Base-by-base conservation (phyloP, 495 filamentous ascomycete species). In the Recurvomyces mirabilis region DNA sequence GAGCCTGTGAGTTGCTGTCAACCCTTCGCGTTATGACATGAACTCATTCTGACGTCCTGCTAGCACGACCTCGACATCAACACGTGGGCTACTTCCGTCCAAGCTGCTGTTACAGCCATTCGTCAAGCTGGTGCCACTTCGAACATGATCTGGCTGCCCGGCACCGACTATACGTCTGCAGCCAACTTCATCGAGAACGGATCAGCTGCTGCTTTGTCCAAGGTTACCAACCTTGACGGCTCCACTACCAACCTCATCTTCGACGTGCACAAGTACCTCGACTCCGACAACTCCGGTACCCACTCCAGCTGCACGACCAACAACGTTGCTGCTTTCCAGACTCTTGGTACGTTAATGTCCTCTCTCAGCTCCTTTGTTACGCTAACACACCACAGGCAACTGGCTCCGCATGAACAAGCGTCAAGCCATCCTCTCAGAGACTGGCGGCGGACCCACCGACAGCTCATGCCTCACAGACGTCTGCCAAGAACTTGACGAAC, bases 91-190 rank as follows among this genome's bases (percentile, higher is more conserved):
- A 46, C 56, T 3, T 73, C 72, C 0, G 68, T 70, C 32, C 75
- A 79, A 54, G 64, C 66, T n/a, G 71, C 61, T 29, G 73, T 81
- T 1, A 72, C 68, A 1, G 74, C 73, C 6, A 79, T 81, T 46
- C 66, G 75, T 32, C 49, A 65, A 10, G 69, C 74, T 22, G 77
- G 75, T 14, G 75, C 74, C 3, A 68, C 63, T 13, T 51, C 50
- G 12, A 69, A 79, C 35, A 65, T 69, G 53, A 78, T 73, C 41
- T 49, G 68, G 9, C 51, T 70, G 4, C 68, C 70, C 5, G 70
- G 70, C 17, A 65, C 58, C n/a, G 52, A 62, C 39, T 77, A 71
- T 49, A 69, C 73, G 18, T 41, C 57, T 39, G 71, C 72, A 5
- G 65, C 55, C 21, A 55, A 55, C 3, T 66, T 74, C 28, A 54